Base-by-base conservation (phyloP, 208 protist species). In the Borovskyia barvae region DNA sequence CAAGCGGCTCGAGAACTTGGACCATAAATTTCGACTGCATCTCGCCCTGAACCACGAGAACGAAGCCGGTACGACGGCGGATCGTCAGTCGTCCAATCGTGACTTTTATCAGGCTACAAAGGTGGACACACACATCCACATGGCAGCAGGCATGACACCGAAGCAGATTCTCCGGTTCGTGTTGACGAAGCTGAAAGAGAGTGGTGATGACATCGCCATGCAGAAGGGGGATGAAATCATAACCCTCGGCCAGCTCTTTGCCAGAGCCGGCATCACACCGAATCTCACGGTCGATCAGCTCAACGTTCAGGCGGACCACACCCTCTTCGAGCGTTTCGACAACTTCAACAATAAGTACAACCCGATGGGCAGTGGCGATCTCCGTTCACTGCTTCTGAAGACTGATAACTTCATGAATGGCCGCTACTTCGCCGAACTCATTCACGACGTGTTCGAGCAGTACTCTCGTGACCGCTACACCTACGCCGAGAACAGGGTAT, bases 341-440 rank as follows among this genome's bases (percentile, higher is more conserved):
- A 98, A 98, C 67, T 99, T 99, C 80, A 99, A 99, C 75, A 88
- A 97, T 76, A 98, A 98, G 73, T 99, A 99, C 85, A 98, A 98
- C 74, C 98, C 97, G 14, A 91, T 98, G 73, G 97, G 97, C 22
- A 91, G 93, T 57, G 79, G 79, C 15, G 84, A 96, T 41, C 66
- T 99, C 19, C 90, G 97, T 42, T 97, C 96, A 19, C 89, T 99
- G 40, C 94, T 99, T 72, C 84, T 99, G 35, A 99, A 99, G 79
- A 98, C 97, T 8, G 96, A 99, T 72, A 99, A 99, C 82, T 86
- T 97, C 53, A 97, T 99, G 79, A 92, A 98, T 37, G 95, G 97
- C 32, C 86, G 93, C 49, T 99, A 99, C 77, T 97, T 99, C 59
- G 98, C 96, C 32, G 96, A 99, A 59, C 51, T 99, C 6, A 97